Base-by-base conservation (phyloP, 148 eudicot genomes). In the Rhododendron ovatum region DNA sequence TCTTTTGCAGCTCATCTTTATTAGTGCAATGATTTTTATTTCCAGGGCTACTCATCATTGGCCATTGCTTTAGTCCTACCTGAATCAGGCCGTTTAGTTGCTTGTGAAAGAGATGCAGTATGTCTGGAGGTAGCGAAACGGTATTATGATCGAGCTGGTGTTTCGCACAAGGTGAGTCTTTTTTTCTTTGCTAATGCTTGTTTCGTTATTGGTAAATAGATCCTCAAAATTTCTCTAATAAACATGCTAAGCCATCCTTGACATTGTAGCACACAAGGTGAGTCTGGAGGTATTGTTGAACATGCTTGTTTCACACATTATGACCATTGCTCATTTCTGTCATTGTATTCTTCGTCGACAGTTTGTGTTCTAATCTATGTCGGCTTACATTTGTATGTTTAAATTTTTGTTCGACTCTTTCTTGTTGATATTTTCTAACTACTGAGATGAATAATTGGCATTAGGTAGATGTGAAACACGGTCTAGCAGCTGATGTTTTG, bases 21-120 rank as follows among this genome's bases (percentile, higher is more conserved):
- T 65, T 20, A 28, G 11, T 78, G 3, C n/a, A 1, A 14, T 86
- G 76, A 55, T 78, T 57, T 84, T 83, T 67, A 22, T 26, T 80
- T 88, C 63, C 91, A 93, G 96, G 94, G 96, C 50, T 97, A 97
- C 92, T 97, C 99, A 24, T 95, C 98, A 11, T 88, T 97, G 89
- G 99, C 99, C 39, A 83, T 97, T 88, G 99, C 99, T 86, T 90
- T 97, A 63, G 98, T 91, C 67, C 96, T 97, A 30, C 98, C 98
- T 35, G 95, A 97, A 71, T 92, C 94, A 12, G 98, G 99, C 83
- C 80, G 78, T 84, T 90, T 97, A 88, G 93, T 97, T 69, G 99
- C 98, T 65, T 97, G 99, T 83, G 99, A 97, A 86, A 94, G 95
- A 80, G 98, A 97, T 77, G 90, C 80, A 55, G 90, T 65, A 73